phyloP scores from a whole-genome alignment of 1,284 basidiomycete species.

The Lignosus rhinocerotis region DNA sequence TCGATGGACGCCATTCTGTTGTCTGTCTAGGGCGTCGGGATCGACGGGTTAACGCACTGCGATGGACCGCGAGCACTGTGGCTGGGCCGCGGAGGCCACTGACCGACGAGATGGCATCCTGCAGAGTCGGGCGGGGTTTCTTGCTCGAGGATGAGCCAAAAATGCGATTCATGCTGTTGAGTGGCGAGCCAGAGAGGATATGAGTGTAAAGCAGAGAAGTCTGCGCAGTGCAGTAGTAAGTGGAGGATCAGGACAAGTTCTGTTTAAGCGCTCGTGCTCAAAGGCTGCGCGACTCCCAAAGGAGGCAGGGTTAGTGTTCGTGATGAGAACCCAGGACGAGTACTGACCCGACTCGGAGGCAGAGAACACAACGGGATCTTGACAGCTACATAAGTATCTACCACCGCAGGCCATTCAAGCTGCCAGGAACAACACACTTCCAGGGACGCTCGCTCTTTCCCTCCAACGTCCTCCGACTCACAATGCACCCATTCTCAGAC shows the following conservation, averaged over 20 bases:
- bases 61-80: not conserved
- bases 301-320: slow-evolving; percentile 7
- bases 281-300: not conserved
- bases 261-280: not conserved
- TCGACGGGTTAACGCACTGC: slow-evolving; percentile 11
- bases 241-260: not conserved
- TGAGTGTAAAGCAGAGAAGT: slow-evolving; percentile 23
- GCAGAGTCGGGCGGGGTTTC: slow-evolving; percentile 86
- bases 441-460: slow-evolving; percentile 31
- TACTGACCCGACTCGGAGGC: not conserved
- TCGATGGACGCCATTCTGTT: slow-evolving; percentile 87
- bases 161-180: slow-evolving; percentile 69
- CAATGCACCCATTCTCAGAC: slow-evolving; percentile 60
- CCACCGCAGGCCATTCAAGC: slow-evolving; percentile 14
- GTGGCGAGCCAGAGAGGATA: slow-evolving; percentile 31
- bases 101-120: slow-evolving; percentile 90
- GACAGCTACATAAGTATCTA: not conserved
- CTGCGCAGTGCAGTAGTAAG: not conserved
- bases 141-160: slow-evolving; percentile 77
- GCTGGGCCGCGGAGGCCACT: slow-evolving; percentile 30
- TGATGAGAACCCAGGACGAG: not conserved
- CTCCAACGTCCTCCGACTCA: slow-evolving; percentile 25
- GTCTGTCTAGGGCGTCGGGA: slow-evolving; percentile 70
- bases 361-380: not conserved
- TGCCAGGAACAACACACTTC: slow-evolving; percentile 40